Conservation (phyloP, 31 red algal genomes). For the Bonnemaisonia californica region DNA sequence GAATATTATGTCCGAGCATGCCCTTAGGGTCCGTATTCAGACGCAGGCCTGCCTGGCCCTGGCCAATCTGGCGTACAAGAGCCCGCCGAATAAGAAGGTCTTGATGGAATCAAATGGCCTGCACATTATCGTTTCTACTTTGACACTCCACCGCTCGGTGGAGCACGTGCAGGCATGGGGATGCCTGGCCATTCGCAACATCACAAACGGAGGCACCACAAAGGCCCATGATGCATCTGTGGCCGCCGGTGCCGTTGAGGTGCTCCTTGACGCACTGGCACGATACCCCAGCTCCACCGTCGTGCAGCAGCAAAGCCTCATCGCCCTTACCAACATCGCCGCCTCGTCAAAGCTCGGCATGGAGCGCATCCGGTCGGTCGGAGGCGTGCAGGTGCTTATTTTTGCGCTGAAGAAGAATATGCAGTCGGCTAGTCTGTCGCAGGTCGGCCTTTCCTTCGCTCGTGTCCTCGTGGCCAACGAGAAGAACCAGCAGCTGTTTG, state of each 20-base stretch:
- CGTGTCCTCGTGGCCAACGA: constrained; percentile 56
- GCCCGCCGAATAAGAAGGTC: constrained; percentile 51
- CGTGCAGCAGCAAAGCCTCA: constrained; percentile 60
- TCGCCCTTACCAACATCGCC: constrained; percentile 67
- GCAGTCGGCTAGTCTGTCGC: constrained; percentile 29
- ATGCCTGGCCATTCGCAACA: constrained; percentile 77
- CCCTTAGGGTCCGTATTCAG: constrained; percentile 58
- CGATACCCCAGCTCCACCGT: constrained; percentile 39
- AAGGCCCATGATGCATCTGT: constrained; percentile 41
- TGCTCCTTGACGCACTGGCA: constrained; percentile 59
- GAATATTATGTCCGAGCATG: constrained; percentile 62
- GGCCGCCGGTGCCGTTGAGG: constrained; percentile 59
- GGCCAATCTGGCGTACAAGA: constrained; percentile 72
- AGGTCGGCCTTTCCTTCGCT: constrained; percentile 51
- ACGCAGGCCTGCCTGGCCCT: constrained; percentile 70
- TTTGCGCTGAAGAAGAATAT: constrained; percentile 34
- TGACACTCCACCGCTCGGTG: constrained; percentile 43
- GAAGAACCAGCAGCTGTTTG: constrained; percentile 67
- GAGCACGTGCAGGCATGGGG: constrained; percentile 83
- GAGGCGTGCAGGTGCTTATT: constrained; percentile 60
- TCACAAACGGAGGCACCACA: constrained; percentile 43
- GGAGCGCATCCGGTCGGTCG: constrained; percentile 65
- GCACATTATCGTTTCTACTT: constrained; percentile 50
- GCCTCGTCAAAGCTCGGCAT: constrained; percentile 39
- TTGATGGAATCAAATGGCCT: constrained; percentile 54